Evolutionary conservation across 768 basidiomycete genomes (phyloP).

Genomic region (Cystobasidiopsis lactophilus): DNA sequence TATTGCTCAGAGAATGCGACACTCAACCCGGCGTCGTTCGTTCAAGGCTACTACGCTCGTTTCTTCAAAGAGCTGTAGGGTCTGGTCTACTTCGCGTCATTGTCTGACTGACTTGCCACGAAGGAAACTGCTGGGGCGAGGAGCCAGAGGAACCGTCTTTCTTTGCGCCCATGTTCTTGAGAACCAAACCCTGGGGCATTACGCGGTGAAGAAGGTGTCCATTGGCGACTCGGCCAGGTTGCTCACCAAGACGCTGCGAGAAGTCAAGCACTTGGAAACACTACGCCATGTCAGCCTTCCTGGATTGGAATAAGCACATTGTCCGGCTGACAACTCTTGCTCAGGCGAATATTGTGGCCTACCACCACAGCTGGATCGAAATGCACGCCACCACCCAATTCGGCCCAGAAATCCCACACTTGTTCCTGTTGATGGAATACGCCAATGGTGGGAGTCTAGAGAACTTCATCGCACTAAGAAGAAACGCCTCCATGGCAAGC

Average conservation of each 20-base stretch:
- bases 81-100: slow-evolving; percentile 5
- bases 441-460: slow-evolving; percentile 58
- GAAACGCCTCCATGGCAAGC: slow-evolving; percentile 1
- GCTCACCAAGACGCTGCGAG: neutral
- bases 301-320: too few relatives aligned
- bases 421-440: slow-evolving; percentile 54
- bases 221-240: slow-evolving; percentile 2
- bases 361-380: slow-evolving; percentile 32
- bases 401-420: slow-evolving; percentile 7
- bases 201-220: slow-evolving; percentile 91
- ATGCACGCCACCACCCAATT: neutral
- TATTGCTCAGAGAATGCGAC: neutral
- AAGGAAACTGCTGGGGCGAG: slow-evolving; percentile 45
- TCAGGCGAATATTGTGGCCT: slow-evolving; percentile 81
- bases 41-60: slow-evolving; percentile 21
- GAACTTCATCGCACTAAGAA: slow-evolving; percentile 41
- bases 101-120: too few relatives aligned
- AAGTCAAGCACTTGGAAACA: slow-evolving; percentile 65
- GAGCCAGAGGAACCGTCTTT: slow-evolving; percentile 76
- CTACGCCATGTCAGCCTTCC: too few relatives aligned
- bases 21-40: neutral
- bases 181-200: slow-evolving; percentile 61
- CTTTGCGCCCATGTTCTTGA: slow-evolving; percentile 80
- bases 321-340: too few relatives aligned
- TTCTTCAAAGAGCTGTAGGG: slow-evolving; percentile 79